A percentile compares a stretch with the other conserved stretches of the same genome.
Evolutionary conservation across 2,329 filamentous ascomycete species (phyloP).

Genomic region (Beauveria brongniartii): DNA sequence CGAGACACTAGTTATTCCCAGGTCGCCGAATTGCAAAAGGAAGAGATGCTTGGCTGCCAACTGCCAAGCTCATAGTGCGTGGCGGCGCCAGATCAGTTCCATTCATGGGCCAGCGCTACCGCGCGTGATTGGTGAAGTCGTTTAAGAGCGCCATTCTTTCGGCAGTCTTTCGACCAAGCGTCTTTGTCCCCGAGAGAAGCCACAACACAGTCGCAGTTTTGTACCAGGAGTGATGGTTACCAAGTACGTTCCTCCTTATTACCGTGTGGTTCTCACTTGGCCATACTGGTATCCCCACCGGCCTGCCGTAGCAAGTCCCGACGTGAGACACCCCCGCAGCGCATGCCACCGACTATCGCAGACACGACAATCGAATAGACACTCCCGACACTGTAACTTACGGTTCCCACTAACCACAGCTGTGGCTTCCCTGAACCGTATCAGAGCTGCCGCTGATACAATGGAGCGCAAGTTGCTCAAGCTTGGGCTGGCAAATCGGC

Average conservation of each 20-base stretch:
- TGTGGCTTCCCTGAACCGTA: too few relatives aligned
- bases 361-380: too few relatives aligned
- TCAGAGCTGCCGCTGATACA: too few relatives aligned
- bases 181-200: too few relatives aligned
- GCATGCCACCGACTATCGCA: background rate
- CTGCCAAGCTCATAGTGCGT: background rate
- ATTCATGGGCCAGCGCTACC: background rate
- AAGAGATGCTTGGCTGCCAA: background rate
- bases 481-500: too few relatives aligned
- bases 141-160: background rate
- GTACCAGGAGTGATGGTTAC: too few relatives aligned
- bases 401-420: background rate
- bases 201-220: too few relatives aligned
- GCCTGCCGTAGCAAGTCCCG: background rate
- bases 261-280: background rate
- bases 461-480: background rate
- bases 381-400: background rate
- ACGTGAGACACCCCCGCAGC: conserved; percentile 2
- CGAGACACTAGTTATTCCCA: background rate
- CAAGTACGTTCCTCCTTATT: too few relatives aligned
- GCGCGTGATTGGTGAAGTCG: background rate
- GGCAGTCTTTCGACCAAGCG: background rate
- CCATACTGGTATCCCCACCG: background rate
- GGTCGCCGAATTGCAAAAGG: background rate
- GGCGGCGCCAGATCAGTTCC: background rate